phyloP scores from a whole-genome alignment of 352 stramenopile genomes.

The Phytophthora meadii region DNA sequence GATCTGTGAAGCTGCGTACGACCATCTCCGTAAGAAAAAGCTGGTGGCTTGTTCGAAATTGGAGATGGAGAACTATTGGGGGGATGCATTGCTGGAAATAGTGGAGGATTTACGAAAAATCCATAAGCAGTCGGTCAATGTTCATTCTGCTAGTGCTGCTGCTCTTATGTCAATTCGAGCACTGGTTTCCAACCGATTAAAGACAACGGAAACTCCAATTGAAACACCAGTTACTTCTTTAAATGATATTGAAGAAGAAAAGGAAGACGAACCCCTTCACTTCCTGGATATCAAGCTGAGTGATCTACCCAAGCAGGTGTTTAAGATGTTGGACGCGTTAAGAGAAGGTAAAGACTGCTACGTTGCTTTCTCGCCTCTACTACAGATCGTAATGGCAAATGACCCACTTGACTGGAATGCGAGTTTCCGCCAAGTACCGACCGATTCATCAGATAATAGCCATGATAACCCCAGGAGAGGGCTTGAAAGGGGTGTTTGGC shows the following conservation, averaged over 20 bases:
- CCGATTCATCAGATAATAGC: no score
- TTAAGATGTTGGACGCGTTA: conserved; percentile 39
- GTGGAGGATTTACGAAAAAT: conserved; percentile 18
- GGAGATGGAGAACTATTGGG: conserved; percentile 43
- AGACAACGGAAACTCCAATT: not conserved
- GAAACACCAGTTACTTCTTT: not conserved
- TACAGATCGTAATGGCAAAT: conserved; percentile 44
- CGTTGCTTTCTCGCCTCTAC: conserved; percentile 45
- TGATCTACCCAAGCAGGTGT: conserved; percentile 19
- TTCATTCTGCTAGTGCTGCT: not conserved
- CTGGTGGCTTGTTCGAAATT: conserved; percentile 16
- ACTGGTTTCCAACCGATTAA: no score
- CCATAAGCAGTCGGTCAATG: not conserved
- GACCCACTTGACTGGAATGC: conserved; percentile 45
- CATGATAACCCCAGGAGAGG: no score
- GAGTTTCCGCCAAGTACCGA: conserved; percentile 17
- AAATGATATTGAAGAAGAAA: not conserved
- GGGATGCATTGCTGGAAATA: conserved; percentile 18
- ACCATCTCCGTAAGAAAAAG: conserved; percentile 14
- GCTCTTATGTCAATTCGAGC: not conserved
- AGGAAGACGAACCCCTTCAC: no score
- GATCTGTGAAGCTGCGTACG: conserved; percentile 30
- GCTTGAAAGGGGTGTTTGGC: conserved; percentile 12
- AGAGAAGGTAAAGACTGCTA: conserved; percentile 43
- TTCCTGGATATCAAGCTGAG: not conserved